Evolutionary conservation across 2,329 filamentous ascomycete species (phyloP).

Genomic region (Cercospora canescens): DNA sequence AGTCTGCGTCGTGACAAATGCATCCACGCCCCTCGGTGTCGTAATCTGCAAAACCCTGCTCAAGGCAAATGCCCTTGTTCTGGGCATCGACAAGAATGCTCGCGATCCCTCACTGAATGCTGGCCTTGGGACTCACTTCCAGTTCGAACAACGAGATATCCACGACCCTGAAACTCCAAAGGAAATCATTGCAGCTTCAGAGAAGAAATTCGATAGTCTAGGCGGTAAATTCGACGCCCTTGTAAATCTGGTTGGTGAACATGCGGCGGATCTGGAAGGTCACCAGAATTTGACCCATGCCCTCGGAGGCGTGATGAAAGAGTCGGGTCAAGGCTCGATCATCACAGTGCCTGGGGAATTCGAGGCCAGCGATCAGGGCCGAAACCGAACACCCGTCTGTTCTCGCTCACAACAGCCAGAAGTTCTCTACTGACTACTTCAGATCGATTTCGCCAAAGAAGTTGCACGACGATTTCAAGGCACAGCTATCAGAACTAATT

Average conservation of each 20-base stretch:
- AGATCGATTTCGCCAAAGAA: slow-evolving; percentile 12
- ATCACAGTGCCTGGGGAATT: slow-evolving; percentile 13
- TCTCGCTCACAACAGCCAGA: neutral
- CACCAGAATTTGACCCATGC: slow-evolving; percentile 6
- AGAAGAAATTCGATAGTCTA: slow-evolving; percentile 22
- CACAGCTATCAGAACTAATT: slow-evolving; percentile 12
- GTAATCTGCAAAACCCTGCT: slow-evolving; percentile 26
- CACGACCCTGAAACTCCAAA: slow-evolving; percentile 3
- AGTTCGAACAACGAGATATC: slow-evolving; percentile 20
- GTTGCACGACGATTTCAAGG: neutral
- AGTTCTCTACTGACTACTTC: neutral
- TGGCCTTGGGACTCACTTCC: slow-evolving; percentile 26
- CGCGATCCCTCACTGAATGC: slow-evolving; percentile 23
- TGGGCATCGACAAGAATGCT: slow-evolving; percentile 22
- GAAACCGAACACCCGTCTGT: neutral
- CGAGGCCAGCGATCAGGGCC: neutral
- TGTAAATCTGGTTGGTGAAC: slow-evolving; percentile 15
- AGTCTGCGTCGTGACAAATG: slow-evolving; percentile 25
- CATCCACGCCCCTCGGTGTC: slow-evolving; percentile 21
- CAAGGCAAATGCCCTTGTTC: slow-evolving; percentile 27
- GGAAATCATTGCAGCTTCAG: slow-evolving; percentile 13
- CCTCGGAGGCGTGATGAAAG: slow-evolving; percentile 14
- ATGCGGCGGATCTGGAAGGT: slow-evolving; percentile 1
- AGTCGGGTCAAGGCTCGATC: slow-evolving; percentile 19
- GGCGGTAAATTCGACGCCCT: slow-evolving; percentile 21